A percentile compares a stretch with the other conserved stretches of the same genome.
Evolutionary conservation across 768 basidiomycete genomes (phyloP).

Genomic region (Leccinellum albellum): DNA sequence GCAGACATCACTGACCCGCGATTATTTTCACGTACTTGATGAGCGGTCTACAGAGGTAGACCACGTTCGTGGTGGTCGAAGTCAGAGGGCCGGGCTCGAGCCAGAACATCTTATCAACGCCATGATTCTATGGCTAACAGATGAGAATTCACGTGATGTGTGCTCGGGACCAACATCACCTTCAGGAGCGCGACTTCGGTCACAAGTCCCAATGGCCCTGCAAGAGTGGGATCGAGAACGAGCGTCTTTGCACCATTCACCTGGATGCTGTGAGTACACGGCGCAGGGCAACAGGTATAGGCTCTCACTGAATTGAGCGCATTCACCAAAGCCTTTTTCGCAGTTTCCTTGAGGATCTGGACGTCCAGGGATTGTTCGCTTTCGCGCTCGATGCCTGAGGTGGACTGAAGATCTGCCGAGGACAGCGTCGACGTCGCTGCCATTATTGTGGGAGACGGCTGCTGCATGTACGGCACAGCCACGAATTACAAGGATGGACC

Average conservation of each 20-base stretch:
- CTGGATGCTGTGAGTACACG: slow-evolving; percentile 36
- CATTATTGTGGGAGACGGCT: slow-evolving; percentile 14
- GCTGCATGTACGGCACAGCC: slow-evolving; percentile 24
- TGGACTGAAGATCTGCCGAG: slow-evolving; percentile 35
- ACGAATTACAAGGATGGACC: slow-evolving; percentile 16
- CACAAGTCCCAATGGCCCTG: slow-evolving; percentile 91
- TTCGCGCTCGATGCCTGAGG: slow-evolving; percentile 32
- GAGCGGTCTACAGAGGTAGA: slow-evolving; percentile 88
- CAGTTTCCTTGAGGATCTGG: slow-evolving; percentile 70
- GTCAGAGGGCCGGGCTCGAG: slow-evolving; percentile 84
- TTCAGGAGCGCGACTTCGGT: slow-evolving; percentile 92
- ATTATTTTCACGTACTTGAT: slow-evolving; percentile 86
- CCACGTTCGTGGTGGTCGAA: slow-evolving; percentile 80
- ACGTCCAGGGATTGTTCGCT: slow-evolving; percentile 50
- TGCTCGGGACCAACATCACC: slow-evolving; percentile 40
- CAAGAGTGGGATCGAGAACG: slow-evolving; percentile 83
- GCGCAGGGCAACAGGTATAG: background rate
- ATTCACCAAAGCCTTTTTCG: slow-evolving; percentile 76
- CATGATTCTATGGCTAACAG: slow-evolving; percentile 79
- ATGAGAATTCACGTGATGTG: slow-evolving; percentile 6
- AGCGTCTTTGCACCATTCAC: slow-evolving; percentile 94
- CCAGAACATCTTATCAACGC: slow-evolving; percentile 99
- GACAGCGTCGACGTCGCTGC: slow-evolving; percentile 28
- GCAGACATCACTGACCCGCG: slow-evolving; percentile 57
- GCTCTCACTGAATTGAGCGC: slow-evolving; percentile 71